Conservation (phyloP, 2,329 filamentous ascomycete species). For the Hypoxylon sp. region DNA sequence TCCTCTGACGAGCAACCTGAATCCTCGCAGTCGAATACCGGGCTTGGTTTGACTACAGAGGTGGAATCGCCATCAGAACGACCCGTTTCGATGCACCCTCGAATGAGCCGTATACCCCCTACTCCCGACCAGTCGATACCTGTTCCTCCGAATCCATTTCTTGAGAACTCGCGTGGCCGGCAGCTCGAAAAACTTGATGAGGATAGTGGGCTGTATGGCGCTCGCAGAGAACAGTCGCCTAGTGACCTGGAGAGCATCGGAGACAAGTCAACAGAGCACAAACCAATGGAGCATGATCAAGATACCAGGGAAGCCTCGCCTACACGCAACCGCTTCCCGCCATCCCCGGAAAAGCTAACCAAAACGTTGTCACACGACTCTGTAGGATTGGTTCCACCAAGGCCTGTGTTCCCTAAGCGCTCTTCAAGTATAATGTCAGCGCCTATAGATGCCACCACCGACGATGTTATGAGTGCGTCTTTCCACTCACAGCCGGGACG, state of each 20-base stretch:
- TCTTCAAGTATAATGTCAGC: constrained; percentile 74
- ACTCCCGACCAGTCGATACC: constrained; percentile 66
- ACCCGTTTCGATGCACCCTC: constrained; percentile 81
- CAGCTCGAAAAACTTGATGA: constrained; percentile 59
- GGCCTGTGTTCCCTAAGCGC: constrained; percentile 65
- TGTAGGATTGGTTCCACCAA: constrained; percentile 66
- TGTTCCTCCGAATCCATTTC: constrained; percentile 59
- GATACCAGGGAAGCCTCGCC: constrained; percentile 57
- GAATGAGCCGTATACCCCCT: constrained; percentile 75
- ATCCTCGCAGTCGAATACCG: constrained; percentile 56
- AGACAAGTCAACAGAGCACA: constrained; percentile 44
- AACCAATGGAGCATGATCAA: constrained; percentile 54
- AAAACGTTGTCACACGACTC: constrained; percentile 66
- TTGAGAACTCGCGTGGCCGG: constrained; percentile 60
- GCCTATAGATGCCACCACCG: constrained; percentile 77
- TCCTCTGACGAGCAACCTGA: constrained; percentile 65
- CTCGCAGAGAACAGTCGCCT: constrained; percentile 71
- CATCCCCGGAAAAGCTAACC: constrained; percentile 62
- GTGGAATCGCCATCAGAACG: constrained; percentile 70
- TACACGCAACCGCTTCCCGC: constrained; percentile 53
- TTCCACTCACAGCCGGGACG: constrained; percentile 77
- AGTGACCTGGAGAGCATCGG: constrained; percentile 62
- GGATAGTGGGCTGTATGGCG: constrained; percentile 64
- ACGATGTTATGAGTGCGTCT: constrained; percentile 73
- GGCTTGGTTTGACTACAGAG: constrained; percentile 67